These are phyloP conservation scores for Aspergillus sergii DNA, from an alignment of 2,329 filamentous ascomycete species.

Conservation along the genomic window DNA sequence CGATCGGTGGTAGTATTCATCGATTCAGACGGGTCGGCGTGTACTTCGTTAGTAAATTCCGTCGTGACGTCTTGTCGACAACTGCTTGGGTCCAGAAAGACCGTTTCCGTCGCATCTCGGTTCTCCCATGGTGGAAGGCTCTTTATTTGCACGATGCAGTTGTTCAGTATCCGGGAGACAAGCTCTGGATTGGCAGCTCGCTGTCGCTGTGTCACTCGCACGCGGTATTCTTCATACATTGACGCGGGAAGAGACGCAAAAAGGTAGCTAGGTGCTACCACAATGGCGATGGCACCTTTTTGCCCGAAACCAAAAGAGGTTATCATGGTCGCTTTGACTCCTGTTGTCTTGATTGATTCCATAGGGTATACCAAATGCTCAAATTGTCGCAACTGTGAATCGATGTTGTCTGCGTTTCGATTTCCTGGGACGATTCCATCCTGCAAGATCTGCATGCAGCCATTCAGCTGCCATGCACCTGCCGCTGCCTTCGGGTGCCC, in stretches of 20 bases:
- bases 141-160: slow-evolving; percentile 21
- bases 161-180: slow-evolving; percentile 16
- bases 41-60: not conserved
- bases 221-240: slow-evolving; percentile 18
- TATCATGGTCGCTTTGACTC: slow-evolving; percentile 41
- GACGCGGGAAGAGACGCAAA: slow-evolving; percentile 30
- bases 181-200: slow-evolving; percentile 12
- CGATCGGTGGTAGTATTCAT: too few species aligned
- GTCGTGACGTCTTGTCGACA: slow-evolving; percentile 10
- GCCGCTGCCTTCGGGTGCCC: slow-evolving; percentile 98
- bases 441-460: slow-evolving; percentile 90
- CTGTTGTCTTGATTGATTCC: slow-evolving; percentile 21
- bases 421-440: slow-evolving; percentile 90
- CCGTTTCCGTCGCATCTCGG: slow-evolving; percentile 11
- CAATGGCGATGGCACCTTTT: slow-evolving; percentile 44
- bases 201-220: slow-evolving; percentile 11
- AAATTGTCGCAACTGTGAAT: slow-evolving; percentile 44
- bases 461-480: slow-evolving; percentile 98
- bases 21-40: not conserved
- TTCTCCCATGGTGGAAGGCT: slow-evolving; percentile 18
- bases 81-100: slow-evolving; percentile 20
- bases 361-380: slow-evolving; percentile 39
- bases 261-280: slow-evolving; percentile 40
- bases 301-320: slow-evolving; percentile 52
- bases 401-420: slow-evolving; percentile 94